Evolutionary conservation across 2,329 filamentous ascomycete genomes (phyloP).

Genomic region (Botrytis medusae): DNA sequence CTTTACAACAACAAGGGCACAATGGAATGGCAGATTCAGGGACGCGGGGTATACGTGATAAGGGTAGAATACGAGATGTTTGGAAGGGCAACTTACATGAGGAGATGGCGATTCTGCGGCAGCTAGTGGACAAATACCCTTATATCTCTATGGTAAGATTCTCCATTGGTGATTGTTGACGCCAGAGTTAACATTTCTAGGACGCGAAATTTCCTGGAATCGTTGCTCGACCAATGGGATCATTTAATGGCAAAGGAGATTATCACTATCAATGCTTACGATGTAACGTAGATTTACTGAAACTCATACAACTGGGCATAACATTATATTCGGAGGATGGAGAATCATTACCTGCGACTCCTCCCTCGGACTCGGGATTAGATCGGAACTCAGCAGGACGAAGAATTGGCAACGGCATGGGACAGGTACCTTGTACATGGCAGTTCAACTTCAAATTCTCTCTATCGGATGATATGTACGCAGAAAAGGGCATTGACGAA

Average conservation of each 20-base stretch:
- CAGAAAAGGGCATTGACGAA: constrained; percentile 89
- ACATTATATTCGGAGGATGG: constrained; percentile 91
- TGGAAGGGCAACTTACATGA: constrained; percentile 91
- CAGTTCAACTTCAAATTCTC: constrained; percentile 99
- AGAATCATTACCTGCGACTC: constrained; percentile 69
- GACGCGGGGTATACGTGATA: constrained; percentile 57
- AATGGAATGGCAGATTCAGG: constrained; percentile 52
- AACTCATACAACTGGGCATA: constrained; percentile 95
- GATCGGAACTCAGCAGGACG: constrained; percentile 46
- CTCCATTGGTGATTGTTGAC: constrained; percentile 22
- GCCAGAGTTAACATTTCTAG: constrained; percentile 48
- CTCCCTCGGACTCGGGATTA: constrained; percentile 48
- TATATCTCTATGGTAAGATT: constrained; percentile 90
- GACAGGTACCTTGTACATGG: constrained; percentile 82
- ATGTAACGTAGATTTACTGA: constrained; percentile 95
- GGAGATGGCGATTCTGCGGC: constrained; percentile 82
- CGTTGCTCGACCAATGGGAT: constrained; percentile 90
- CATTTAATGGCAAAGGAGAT: constrained; percentile 91
- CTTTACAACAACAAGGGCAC: constrained; percentile 60
- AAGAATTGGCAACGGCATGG: constrained; percentile 46
- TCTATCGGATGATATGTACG: constrained; percentile 95
- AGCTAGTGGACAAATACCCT: constrained; percentile 84
- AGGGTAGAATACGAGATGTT: constrained; percentile 88
- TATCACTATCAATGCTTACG: constrained; percentile 98
- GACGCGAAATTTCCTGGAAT: constrained; percentile 99